Evolutionary conservation across 176 grass and related monocot genomes (phyloP).

Genomic region (Oryza glumipatula): DNA sequence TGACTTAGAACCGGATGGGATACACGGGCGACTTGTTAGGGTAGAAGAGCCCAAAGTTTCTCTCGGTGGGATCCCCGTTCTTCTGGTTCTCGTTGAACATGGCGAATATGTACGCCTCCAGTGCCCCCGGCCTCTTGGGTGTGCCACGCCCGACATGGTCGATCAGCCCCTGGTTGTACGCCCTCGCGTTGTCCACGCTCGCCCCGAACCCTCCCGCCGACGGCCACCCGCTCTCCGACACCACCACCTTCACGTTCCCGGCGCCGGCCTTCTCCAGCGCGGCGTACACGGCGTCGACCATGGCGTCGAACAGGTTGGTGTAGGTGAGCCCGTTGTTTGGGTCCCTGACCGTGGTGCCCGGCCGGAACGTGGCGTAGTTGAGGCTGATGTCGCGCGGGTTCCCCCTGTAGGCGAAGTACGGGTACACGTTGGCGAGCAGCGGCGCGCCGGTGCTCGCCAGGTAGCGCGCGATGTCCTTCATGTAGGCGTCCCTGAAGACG

Average conservation of each 20-base stretch:
- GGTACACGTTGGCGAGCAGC: slow-evolving; percentile 68
- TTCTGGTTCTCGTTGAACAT: slow-evolving; percentile 86
- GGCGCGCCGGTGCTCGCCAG: slow-evolving; percentile 49
- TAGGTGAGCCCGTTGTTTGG: slow-evolving; percentile 38
- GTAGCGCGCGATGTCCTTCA: slow-evolving; percentile 41
- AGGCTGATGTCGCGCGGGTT: too few relatives aligned
- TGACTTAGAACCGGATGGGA: slow-evolving; percentile 35
- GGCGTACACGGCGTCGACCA: slow-evolving; percentile 47
- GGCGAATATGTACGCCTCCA: slow-evolving; percentile 65
- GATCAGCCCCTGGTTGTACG: slow-evolving; percentile 72
- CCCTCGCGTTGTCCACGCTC: slow-evolving; percentile 43
- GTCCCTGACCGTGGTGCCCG: slow-evolving; percentile 47
- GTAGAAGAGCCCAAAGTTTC: slow-evolving; percentile 58
- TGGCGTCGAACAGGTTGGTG: slow-evolving; percentile 68
- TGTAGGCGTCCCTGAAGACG: slow-evolving; percentile 38
- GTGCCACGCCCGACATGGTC: slow-evolving; percentile 50
- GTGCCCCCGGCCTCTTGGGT: slow-evolving; percentile 23
- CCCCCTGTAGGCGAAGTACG: slow-evolving; percentile 56
- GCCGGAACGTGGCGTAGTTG: slow-evolving; percentile 45
- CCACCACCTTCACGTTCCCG: slow-evolving; percentile 21
- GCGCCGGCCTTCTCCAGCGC: slow-evolving; percentile 63
- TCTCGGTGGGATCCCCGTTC: slow-evolving; percentile 38
- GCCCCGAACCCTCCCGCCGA: slow-evolving; percentile 54
- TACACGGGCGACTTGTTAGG: slow-evolving; percentile 53
- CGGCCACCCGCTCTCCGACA: slow-evolving; percentile 81